These are phyloP conservation scores for Oryza coarctata DNA, from an alignment of 176 grass and related monocot species.

Conservation along the genomic window DNA sequence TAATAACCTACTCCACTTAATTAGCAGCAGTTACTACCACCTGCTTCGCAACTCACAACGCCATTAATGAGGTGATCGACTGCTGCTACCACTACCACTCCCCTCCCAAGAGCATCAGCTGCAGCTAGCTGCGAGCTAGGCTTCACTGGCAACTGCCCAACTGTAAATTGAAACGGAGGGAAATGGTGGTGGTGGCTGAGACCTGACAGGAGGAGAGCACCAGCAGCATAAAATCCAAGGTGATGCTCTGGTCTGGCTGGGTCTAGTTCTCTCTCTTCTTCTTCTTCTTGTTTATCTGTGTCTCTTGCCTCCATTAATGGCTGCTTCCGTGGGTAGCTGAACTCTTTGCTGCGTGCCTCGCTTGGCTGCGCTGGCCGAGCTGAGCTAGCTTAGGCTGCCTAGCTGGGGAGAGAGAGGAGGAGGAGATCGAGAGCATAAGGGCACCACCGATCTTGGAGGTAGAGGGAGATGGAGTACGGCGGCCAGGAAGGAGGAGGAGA, in stretches of 20 bases:
- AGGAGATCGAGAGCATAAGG: not conserved
- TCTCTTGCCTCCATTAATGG: conserved; percentile 41
- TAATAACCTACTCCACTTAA: conserved; percentile 10
- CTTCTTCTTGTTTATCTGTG: not conserved
- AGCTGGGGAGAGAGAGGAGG: not conserved
- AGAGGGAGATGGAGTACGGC: conserved; percentile 24
- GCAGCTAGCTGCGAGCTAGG: not conserved
- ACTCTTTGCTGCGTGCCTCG: conserved; percentile 7
- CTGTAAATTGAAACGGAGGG: conserved; percentile 33
- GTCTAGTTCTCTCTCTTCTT: not conserved
- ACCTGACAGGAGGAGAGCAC: not conserved
- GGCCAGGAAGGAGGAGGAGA: not conserved
- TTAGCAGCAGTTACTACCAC: conserved; percentile 52
- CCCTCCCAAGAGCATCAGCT: not conserved
- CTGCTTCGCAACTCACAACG: conserved; percentile 47
- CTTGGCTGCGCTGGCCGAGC: conserved; percentile 15
- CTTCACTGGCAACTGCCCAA: conserved; percentile 28
- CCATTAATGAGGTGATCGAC: conserved; percentile 47
- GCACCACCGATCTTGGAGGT: too few species aligned
- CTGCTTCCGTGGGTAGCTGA: conserved; percentile 18
- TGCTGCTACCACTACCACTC: not conserved
- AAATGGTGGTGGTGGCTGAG: not conserved
- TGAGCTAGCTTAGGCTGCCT: not conserved
- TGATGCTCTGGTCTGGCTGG: not conserved
- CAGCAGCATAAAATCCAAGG: conserved; percentile 21